Evolutionary conservation across 2,329 filamentous ascomycete species (phyloP).

Genomic region (Metarhizium album): DNA sequence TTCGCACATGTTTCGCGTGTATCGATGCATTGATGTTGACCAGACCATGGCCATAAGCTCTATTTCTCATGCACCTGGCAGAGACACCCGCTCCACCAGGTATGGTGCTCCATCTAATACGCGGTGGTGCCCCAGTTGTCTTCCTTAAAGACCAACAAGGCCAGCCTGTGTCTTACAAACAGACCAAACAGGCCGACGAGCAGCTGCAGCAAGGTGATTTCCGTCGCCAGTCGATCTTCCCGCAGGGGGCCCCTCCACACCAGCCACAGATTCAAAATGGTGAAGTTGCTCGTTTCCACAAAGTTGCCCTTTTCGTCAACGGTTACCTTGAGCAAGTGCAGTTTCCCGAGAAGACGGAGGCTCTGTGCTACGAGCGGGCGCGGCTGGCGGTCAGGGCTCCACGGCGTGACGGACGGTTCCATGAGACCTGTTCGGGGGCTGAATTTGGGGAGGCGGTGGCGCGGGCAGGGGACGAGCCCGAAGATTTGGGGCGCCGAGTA

Average conservation of each 20-base stretch:
- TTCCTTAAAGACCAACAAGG: slow-evolving; percentile 77
- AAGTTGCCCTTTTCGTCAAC: slow-evolving; percentile 60
- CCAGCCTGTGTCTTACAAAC: slow-evolving; percentile 75
- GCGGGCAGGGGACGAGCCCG: slow-evolving; percentile 78
- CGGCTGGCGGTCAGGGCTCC: slow-evolving; percentile 57
- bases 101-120: slow-evolving; percentile 7
- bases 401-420: slow-evolving; percentile 76
- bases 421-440: slow-evolving; percentile 75
- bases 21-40: too few relatives aligned
- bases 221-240: slow-evolving; percentile 72
- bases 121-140: slow-evolving; percentile 57
- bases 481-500: slow-evolving; percentile 92
- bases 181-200: slow-evolving; percentile 69
- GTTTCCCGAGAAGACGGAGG: slow-evolving; percentile 56
- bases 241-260: slow-evolving; percentile 88
- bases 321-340: slow-evolving; percentile 59
- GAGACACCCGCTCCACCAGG: neutral
- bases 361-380: slow-evolving; percentile 47
- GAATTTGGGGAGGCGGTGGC: slow-evolving; percentile 83
- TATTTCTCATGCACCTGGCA: neutral
- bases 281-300: slow-evolving; percentile 78
- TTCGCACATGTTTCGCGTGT: too few relatives aligned
- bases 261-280: slow-evolving; percentile 89
- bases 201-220: slow-evolving; percentile 71
- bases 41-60: neutral